Evolutionary conservation across 2,329 filamentous ascomycete species (phyloP), one percentile per base, ranked within the genome.

Genomic region (Aspergillus sp.): DNA sequence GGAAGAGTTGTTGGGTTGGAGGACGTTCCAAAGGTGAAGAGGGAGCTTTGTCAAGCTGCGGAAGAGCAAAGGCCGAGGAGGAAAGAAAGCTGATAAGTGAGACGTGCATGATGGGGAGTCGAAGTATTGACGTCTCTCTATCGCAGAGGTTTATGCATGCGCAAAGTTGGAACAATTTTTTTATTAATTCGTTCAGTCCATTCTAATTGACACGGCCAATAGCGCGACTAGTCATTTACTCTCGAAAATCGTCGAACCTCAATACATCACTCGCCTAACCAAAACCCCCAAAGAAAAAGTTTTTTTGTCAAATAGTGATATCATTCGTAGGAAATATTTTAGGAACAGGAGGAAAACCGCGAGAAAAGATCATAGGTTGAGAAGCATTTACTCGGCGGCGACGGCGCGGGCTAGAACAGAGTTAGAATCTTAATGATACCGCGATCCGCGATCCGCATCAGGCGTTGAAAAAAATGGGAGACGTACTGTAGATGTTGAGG

Each of bases 401-500:
- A 69, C 66, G 60, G 66, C 67, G 54, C 68, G 68, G 64, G 68
- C 68, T 71, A 50, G 4, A 50, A 9, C 6, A 41, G 19, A 48
- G 7, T 29, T 12, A 19, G 6, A 29, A 27, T 1, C 10, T 5
- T 4, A 42, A 29, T 41, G 10, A 40, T 26, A 2, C 26, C 39
- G 12, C 26, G 12, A 27, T 19, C 26, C 39, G 12, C 26, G 12
- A 27, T 19, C 19, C 19, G 19, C 19, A 19, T 19, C 19, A 19
- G 19, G 19, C 19, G 19, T 19, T 19, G 19, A 19, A 32, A 32
- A 32, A 32, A 5, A 5, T 28, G 42, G 40, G 30, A 42, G 56
- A 81, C 82, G 61, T 77, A 85, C 82, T 98, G 87, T 96, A 98
- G 79, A 98, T 94, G 81, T 85, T 88, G 82, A 95, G 85, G 81